These are phyloP conservation scores for Lipomyces spencermartinsiae DNA, from an alignment of 805 yeast genomes.

Conservation along the genomic window DNA sequence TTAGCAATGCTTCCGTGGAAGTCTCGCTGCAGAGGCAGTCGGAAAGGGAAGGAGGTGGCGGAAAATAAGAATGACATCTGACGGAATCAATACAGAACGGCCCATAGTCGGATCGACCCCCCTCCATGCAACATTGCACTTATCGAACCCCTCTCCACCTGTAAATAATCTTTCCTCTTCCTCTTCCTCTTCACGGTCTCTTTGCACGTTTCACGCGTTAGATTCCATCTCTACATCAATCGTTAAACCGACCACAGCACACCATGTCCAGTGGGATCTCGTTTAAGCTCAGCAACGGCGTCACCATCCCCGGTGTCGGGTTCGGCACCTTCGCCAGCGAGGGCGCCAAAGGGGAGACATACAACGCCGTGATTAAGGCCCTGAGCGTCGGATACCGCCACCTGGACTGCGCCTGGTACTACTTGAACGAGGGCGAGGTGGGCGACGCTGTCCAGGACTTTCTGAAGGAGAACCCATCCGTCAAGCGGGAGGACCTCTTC, in stretches of 20 bases:
- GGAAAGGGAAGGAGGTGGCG: slow-evolving; percentile 10
- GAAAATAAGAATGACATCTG: slow-evolving; percentile 9
- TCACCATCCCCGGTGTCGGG: slow-evolving; percentile 66
- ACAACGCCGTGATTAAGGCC: slow-evolving; percentile 53
- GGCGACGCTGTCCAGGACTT: slow-evolving; percentile 53
- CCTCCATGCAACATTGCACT: slow-evolving; percentile 10
- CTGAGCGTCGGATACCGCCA: slow-evolving; percentile 63
- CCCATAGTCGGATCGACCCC: slow-evolving; percentile 8
- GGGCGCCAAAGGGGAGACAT: slow-evolving; percentile 50
- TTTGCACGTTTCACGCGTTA: slow-evolving; percentile 7
- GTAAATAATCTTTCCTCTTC: slow-evolving; percentile 11
- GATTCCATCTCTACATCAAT: slow-evolving; percentile 9
- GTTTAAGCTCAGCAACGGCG: slow-evolving; percentile 58
- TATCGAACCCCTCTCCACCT: slow-evolving; percentile 7
- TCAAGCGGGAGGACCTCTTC: slow-evolving; percentile 54
- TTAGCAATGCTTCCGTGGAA: slow-evolving; percentile 8
- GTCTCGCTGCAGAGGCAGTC: slow-evolving; percentile 9
- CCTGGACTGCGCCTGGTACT: slow-evolving; percentile 63
- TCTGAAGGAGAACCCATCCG: slow-evolving; percentile 49
- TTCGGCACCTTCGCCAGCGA: slow-evolving; percentile 64
- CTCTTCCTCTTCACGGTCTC: slow-evolving; percentile 9
- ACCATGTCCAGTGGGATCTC: slow-evolving; percentile 10
- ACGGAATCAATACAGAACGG: slow-evolving; percentile 8
- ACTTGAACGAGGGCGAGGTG: slow-evolving; percentile 61
- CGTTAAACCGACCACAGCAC: slow-evolving; percentile 9